Base-by-base conservation (phyloP, 768 basidiomycete species). In the Albatrellus ellisii region DNA sequence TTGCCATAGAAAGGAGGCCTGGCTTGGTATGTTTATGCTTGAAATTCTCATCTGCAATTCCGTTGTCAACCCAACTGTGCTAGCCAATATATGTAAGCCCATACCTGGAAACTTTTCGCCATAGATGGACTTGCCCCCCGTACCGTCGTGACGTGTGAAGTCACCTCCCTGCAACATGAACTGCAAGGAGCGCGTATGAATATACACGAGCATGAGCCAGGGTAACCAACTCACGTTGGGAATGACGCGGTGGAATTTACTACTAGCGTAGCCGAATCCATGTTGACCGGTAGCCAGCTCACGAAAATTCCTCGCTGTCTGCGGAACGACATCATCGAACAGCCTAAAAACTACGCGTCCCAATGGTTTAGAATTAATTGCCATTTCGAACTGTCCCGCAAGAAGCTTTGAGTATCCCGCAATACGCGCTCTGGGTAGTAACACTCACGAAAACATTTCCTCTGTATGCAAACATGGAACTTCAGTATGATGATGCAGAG, bases 161-260 rank as follows among this genome's bases (percentile, higher is more conserved):
- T 91, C 88, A 43, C 90, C 90, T 20, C 87, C 89, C 60, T 92
- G 89, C 44, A 88, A 68, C 85, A 89, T 89, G 64, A 89, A 91
- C 31, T 69, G 37, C 49, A 10, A 20, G 14, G 35, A 21, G 17
- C 9, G 29, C 6, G 17, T 31, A 21, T 22, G 17, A 21, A 4
- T 21, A 7, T 10, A 21, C n/a, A 21, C n/a, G 4, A 4, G 14
- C 6, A 12, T 18, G 3, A 21, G 24, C 2, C 20, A 36, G 5
- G 15, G 24, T 5, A 22, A 12, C 12, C 2, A 11, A 20, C 35
- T 15, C 35, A 36, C 35, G 11, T 21, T 21, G 20, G 81, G 82
- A 56, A 90, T 88, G 54, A 91, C 64, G 49, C 88, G 81, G 60
- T 91, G 88, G 75, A 91, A 90, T 0, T 65, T 66, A 14, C 66